A percentile compares a stretch with the other conserved stretches of the same genome.
phyloP scores from a whole-genome alignment of 192 early-diverging fungal species.

The Chytriomyces sp. region DNA sequence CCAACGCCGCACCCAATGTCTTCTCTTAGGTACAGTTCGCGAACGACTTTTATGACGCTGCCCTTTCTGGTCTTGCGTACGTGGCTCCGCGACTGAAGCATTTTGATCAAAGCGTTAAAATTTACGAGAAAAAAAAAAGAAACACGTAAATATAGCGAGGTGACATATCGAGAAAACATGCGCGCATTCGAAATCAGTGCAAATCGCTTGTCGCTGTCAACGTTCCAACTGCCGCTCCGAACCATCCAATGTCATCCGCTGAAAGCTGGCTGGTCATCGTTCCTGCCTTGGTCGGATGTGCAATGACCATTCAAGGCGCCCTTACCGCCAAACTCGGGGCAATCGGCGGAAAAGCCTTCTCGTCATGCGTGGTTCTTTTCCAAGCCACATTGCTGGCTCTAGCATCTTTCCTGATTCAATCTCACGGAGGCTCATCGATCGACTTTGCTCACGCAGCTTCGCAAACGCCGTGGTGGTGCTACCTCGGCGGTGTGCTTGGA shows the following conservation, averaged over 20 bases:
- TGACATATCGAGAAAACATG: too few relatives aligned
- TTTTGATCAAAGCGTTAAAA: constrained; percentile 28
- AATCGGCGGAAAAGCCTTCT: background rate
- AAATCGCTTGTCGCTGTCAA: too few relatives aligned
- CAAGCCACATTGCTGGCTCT: background rate
- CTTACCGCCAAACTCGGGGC: background rate
- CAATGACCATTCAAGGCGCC: background rate
- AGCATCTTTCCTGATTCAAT: background rate
- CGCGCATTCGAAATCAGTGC: too few relatives aligned
- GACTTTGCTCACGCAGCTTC: background rate
- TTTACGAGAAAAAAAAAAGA: constrained; percentile 17
- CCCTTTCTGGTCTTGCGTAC: constrained; percentile 91
- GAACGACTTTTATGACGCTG: constrained; percentile 89
- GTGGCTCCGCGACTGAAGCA: constrained; percentile 84
- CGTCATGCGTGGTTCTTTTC: background rate
- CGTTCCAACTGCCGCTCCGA: too few relatives aligned
- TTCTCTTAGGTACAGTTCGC: constrained; percentile 82
- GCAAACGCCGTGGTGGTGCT: background rate
- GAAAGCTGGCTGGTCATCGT: background rate
- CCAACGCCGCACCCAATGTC: constrained; percentile 86
- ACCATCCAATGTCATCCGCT: too few relatives aligned
- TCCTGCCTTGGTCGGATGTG: background rate
- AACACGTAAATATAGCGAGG: background rate
- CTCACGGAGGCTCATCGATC: background rate
- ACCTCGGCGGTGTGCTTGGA: background rate